Conservation (phyloP, 2,329 filamentous ascomycete species). For the Aspergillus latus region DNA sequence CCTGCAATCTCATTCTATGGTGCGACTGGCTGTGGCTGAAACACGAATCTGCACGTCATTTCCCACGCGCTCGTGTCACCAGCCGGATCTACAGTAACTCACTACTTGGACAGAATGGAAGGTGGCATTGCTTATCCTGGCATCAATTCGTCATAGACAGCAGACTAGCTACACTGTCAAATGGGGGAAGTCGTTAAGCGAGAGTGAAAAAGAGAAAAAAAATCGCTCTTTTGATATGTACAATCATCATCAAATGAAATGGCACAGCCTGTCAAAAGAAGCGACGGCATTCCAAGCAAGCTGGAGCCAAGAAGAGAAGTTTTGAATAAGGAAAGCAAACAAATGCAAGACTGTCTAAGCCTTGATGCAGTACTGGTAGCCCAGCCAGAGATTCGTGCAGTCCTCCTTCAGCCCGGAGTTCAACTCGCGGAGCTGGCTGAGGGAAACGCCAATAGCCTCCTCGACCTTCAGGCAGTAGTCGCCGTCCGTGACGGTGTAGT, state of each 20-base stretch:
- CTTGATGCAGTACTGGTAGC: constrained; percentile 31
- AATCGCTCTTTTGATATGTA: constrained; percentile 11
- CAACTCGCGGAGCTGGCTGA: constrained; percentile 23
- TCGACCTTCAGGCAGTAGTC: constrained; percentile 30
- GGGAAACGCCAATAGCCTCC: constrained; percentile 20
- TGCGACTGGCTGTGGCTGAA: not conserved
- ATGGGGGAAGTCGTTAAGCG: not conserved
- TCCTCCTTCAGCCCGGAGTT: constrained; percentile 29
- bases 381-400: constrained; percentile 34
- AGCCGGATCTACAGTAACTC: not conserved
- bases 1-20: not conserved
- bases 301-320: not conserved
- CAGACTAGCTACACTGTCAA: not conserved
- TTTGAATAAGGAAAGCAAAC: not conserved
- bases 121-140: not conserved
- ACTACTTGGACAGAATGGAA: not conserved
- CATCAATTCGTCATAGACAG: constrained; percentile 11
- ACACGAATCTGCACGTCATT: not conserved
- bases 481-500: constrained; percentile 21
- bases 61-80: too few relatives aligned
- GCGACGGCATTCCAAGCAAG: not conserved
- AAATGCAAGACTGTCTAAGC: constrained; percentile 1
- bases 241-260: not conserved
- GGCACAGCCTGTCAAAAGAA: constrained; percentile 5
- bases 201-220: not conserved